Conservation (phyloP, 306 rosid genomes). For the Vigna mungo region DNA sequence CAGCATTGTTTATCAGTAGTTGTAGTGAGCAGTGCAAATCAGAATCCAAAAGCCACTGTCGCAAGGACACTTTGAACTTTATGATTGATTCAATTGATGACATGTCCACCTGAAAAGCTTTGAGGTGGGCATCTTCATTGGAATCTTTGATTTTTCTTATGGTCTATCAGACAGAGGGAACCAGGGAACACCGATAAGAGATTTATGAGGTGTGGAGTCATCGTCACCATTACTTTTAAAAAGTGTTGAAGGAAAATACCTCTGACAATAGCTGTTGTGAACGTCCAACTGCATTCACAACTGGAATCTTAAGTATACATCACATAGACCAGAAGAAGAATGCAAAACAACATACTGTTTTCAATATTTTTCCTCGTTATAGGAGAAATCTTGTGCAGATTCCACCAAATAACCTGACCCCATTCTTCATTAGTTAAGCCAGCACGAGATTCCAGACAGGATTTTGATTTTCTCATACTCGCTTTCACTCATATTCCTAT, state of each 20-base stretch:
- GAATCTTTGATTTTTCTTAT: conserved; percentile 61
- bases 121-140: conserved; percentile 65
- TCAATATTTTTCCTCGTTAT: not conserved
- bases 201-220: not conserved
- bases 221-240: not conserved
- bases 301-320: conserved; percentile 40
- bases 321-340: conserved; percentile 21
- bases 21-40: conserved; percentile 83
- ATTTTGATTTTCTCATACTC: not conserved
- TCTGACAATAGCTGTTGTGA: conserved; percentile 61
- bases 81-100: conserved; percentile 65
- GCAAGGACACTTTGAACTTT: conserved; percentile 64
- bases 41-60: conserved; percentile 77
- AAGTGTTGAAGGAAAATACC: conserved; percentile 52
- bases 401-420: conserved; percentile 10
- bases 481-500: not conserved
- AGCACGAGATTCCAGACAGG: not conserved
- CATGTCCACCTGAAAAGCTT: conserved; percentile 78
- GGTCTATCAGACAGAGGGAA: conserved; percentile 55
- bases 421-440: not conserved
- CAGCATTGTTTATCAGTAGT: conserved; percentile 86
- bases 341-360: not conserved
- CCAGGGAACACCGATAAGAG: conserved; percentile 33
- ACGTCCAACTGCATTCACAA: conserved; percentile 83
- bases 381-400: not conserved